Evolutionary conservation across 2,329 filamentous ascomycete genomes (phyloP), one percentile per base, ranked within the genome.

Genomic region (Boeremia lycopersici): DNA sequence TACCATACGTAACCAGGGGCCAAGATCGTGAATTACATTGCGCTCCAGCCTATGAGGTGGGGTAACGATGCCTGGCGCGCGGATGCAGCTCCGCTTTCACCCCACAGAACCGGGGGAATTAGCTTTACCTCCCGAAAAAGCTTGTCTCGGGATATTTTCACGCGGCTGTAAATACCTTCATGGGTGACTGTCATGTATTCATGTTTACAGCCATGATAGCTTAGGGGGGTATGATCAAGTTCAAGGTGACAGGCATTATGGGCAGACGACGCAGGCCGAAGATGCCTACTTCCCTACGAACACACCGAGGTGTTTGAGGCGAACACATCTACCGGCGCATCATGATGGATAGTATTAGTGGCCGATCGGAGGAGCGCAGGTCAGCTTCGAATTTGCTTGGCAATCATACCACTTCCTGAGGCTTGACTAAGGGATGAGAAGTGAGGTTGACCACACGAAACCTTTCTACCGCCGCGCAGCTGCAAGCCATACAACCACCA

Each of bases 1-100:
- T 31, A n/a, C 36, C 30, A 17, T 15, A 23, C 2, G 19, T 2
- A 23, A 15, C 33, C 1, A 33, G 42, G 33, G 3, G 23, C 8
- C 19, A 6, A 6, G n/a, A 30, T 12, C 36, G 17, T 31, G 12
- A 12, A 26, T 4, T 41, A 13, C 11, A 3, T 17, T 6, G 9
- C 13, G 9, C 26, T 26, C n/a, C 19, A 9, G 10, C n/a, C 13
- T 31, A 30, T 25, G 31, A 17, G 23, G 29, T 38, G 25, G 6
- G 11, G 8, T 8, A 17, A 6, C 5, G 8, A 11, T 28, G n/a
- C 12, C n/a, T 30, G 26, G 26, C 19, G 25, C 17, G 17, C 50
- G 39, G 44, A 43, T 36, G 11, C 31, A 8, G 25, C 50, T 53
- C 50, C 38, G 43, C 38, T 15, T 5, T 33, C 35, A 46, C 49